Base-by-base conservation (phyloP, 805 yeast genomes). In the Candida ortonii region DNA sequence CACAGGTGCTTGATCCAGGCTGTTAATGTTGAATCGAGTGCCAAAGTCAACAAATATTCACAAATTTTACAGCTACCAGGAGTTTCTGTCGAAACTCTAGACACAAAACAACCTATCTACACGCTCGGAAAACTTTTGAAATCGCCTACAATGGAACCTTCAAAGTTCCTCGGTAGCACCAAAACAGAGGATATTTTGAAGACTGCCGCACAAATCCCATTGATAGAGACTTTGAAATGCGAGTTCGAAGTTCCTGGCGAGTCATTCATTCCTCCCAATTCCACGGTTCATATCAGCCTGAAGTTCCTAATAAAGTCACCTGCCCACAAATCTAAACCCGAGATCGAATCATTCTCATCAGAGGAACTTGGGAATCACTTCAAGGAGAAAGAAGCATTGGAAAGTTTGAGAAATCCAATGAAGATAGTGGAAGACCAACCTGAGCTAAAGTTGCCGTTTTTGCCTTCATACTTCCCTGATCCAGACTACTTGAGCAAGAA, bases 241-340 rank as follows among this genome's bases (percentile, higher is more conserved):
- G 76, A 74, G 38, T 87, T 87, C 62, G 71, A 73, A 43, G 96
- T 90, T 26, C 90, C 96, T 3, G 97, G 97, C 21, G 97, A 89
- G 65, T 55, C 61, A 11, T 65, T 65, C 19, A 78, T 84, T 18
- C 76, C 88, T 0, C 82, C 96, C 17, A 70, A 73, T 16, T 76
- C 97, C 2, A 72, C 73, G 30, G 78, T 86, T 7, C 89, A 86
- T 59, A 65, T 94, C 39, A 78, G 77, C 19, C 46, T 93, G 16
- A 87, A 89, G 59, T 81, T 84, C 39, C 59, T 85, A 27, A 76
- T 87, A 24, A 78, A 80, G 49, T 84, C 95, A 2, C 79, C 90
- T 6, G 71, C 70, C 24, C 83, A 78, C 41, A 80, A 80, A 52
- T 65, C 74, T n/a, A 61, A 65, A 39, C 77, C 78, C 5, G 64